Base-by-base conservation (phyloP, 306 rosid species). In the Quercus variabilis region DNA sequence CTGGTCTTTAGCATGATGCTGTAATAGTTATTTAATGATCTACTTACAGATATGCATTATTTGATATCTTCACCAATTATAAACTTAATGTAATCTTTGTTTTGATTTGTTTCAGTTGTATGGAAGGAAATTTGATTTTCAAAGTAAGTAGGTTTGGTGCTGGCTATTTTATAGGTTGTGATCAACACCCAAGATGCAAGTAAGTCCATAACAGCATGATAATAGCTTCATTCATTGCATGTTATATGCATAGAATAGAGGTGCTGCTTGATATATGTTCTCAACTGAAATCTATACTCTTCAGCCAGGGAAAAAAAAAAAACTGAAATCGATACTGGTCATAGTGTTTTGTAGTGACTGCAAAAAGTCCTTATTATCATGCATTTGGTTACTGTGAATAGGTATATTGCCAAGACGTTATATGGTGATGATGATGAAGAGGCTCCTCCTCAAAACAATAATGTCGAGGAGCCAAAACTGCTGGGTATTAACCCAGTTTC, bases 171-270 rank as follows among this genome's bases (percentile, higher is more conserved):
- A 88, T 96, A 67, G 98, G 97, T 5, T 96, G 99, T 83, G 93
- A 93, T 84, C 89, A 90, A 81, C 98, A 96, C 86, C 99, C 99
- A 7, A 85, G n/a, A 62, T 96, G 99, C 98, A 96, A 96, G 99
- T 95, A 83, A 95, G 99, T 89, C 63, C 72, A 68, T 54, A 55
- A 74, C 30, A 13, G 67, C 55, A 55, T 55, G 31, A 46, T 19
- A 63, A 26, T 21, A 46, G 62, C 23, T 17, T 41, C 17, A 31
- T 41, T 73, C 82, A 59, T 65, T 62, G 60, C 10, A 2, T 73
- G 38, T 46, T 38, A 41, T 26, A 67, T 57, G 28, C 54, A 78
- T 71, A 15, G n/a, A 71, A 78, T 71, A 19, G n/a, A 71, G 28
- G 65, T 58, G 73, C 72, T 79, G 73, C 69, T 51, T 78, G 74